These are phyloP conservation scores for Hura crepitans DNA, from an alignment of 441 rosid species.

Conservation along the genomic window DNA sequence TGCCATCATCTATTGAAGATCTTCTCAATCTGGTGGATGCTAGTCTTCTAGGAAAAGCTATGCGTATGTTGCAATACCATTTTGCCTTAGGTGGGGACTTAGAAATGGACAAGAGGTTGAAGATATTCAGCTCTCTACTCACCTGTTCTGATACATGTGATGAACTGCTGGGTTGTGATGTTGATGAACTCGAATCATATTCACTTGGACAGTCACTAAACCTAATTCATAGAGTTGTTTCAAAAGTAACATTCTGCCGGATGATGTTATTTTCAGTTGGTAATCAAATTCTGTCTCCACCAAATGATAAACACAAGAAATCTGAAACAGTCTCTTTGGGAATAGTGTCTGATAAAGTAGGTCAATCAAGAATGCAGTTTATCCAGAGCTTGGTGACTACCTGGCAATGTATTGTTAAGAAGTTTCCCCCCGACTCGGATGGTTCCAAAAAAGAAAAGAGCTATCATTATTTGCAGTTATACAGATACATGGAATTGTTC, in stretches of 20 bases:
- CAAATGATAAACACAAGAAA: constrained; percentile 34
- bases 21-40: constrained; percentile 48
- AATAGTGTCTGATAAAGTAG: constrained; percentile 33
- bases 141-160: constrained; percentile 34
- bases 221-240: constrained; percentile 52
- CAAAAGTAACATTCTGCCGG: constrained; percentile 53
- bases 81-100: constrained; percentile 45
- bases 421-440: constrained; percentile 34
- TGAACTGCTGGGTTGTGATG: constrained; percentile 57
- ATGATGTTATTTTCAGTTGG: constrained; percentile 55
- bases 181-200: constrained; percentile 39
- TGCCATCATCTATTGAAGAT: constrained; percentile 49
- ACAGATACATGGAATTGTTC: constrained; percentile 63
- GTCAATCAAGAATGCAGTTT: constrained; percentile 45
- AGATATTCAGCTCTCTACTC: constrained; percentile 53
- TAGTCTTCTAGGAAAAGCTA: constrained; percentile 74
- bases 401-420: constrained; percentile 68
- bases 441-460: constrained; percentile 29
- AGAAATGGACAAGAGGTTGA: constrained; percentile 42
- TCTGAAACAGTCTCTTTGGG: constrained; percentile 29
- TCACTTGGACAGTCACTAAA: constrained; percentile 48
- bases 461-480: constrained; percentile 38
- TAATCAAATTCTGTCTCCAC: constrained; percentile 24
- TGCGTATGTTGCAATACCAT: constrained; percentile 57
- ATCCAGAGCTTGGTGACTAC: constrained; percentile 48